These are phyloP conservation scores for Aristolochia fimbriata DNA, from an alignment of 164 flowering plant genomes.

Conservation along the genomic window DNA sequence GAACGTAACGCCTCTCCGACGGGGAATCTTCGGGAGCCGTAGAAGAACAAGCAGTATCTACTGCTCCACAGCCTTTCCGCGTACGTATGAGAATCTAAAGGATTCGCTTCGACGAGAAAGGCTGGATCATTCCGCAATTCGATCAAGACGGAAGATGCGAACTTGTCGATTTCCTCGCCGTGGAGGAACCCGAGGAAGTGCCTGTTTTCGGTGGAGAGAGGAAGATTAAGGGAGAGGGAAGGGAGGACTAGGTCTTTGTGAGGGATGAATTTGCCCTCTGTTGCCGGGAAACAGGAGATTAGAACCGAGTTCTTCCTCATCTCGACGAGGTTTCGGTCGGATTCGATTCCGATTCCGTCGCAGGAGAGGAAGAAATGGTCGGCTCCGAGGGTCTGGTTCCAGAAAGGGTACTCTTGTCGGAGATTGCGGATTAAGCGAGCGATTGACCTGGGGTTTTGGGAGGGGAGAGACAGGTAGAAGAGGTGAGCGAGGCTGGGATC, in stretches of 20 bases:
- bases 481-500: conserved; percentile 58
- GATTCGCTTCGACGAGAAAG: conserved; percentile 35
- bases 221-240: conserved; percentile 5
- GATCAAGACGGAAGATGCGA: conserved; percentile 11
- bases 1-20: conserved; percentile 34
- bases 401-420: conserved; percentile 39
- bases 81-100: conserved; percentile 17
- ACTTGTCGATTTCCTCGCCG: background rate
- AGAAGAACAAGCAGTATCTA: conserved; percentile 51
- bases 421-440: conserved; percentile 31
- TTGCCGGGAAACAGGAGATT: conserved; percentile 50
- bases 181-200: conserved; percentile 24
- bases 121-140: conserved; percentile 26
- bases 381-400: conserved; percentile 83
- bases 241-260: conserved; percentile 72
- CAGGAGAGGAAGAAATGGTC: conserved; percentile 63
- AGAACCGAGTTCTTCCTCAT: conserved; percentile 67
- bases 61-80: conserved; percentile 20
- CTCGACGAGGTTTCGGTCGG: conserved; percentile 64
- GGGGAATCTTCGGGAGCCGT: conserved; percentile 10
- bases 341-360: conserved; percentile 33
- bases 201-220: conserved; percentile 4
- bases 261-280: conserved; percentile 39
- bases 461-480: conserved; percentile 48
- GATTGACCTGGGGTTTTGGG: conserved; percentile 24